A percentile compares a stretch with the other conserved stretches of the same genome.
phyloP scores from a whole-genome alignment of 164 flowering plant species.

The Magnolia kwangsiensis region DNA sequence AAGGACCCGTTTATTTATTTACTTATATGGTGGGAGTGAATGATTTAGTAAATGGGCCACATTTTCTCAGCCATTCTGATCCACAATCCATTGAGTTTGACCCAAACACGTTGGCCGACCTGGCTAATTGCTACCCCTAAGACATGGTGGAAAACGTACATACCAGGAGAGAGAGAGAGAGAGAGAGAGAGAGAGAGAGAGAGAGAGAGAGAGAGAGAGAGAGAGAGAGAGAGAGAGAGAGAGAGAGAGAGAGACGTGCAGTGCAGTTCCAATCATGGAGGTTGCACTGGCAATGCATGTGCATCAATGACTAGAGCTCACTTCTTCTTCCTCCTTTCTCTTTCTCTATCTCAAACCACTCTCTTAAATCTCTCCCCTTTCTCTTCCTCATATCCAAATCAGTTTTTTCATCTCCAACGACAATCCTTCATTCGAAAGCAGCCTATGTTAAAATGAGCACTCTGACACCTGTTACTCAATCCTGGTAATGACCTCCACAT shows the following conservation, averaged over 20 bases:
- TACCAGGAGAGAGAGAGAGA: too few relatives aligned
- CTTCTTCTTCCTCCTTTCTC: conserved; percentile 30
- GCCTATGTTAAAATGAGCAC: conserved; percentile 24
- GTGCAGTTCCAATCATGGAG: conserved; percentile 57
- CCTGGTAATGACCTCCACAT: conserved; percentile 37
- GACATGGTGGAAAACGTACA: too few relatives aligned
- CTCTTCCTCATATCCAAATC: neutral
- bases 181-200: neutral
- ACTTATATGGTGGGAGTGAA: neutral
- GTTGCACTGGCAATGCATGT: conserved; percentile 70
- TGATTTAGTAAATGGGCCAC: too few relatives aligned
- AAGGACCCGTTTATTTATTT: neutral
- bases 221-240: conserved; percentile 5
- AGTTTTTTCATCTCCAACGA: neutral
- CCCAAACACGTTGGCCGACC: too few relatives aligned
- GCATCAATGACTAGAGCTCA: conserved; percentile 37
- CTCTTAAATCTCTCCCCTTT: neutral
- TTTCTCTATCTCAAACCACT: neutral
- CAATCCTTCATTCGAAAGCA: neutral
- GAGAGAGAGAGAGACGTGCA: conserved; percentile 11
- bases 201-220: conserved; percentile 26
- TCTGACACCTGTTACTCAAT: conserved; percentile 39
- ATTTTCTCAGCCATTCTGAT: too few relatives aligned
- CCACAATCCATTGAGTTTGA: too few relatives aligned
- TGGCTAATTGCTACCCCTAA: too few relatives aligned